A percentile compares a stretch with the other conserved stretches of the same genome.
Evolutionary conservation across 495 filamentous ascomycete species (phyloP).

Genomic region (Xylaria flabelliformis): DNA sequence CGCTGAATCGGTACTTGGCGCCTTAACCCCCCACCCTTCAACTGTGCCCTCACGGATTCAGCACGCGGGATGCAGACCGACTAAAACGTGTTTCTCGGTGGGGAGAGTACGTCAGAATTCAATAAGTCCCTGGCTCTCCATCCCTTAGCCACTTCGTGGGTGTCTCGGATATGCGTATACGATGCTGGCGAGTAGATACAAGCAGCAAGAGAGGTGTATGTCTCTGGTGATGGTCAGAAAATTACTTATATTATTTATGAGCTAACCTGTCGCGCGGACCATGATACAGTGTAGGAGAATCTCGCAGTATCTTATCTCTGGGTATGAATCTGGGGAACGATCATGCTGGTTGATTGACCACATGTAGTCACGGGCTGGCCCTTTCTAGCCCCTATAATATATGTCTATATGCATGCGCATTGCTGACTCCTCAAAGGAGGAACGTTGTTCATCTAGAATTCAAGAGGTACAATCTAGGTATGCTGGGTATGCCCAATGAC

Average conservation of each 20-base stretch:
- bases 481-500: neutral
- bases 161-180: conserved; percentile 12
- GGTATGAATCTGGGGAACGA: conserved; percentile 2
- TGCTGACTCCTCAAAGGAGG: neutral
- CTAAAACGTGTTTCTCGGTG: conserved; percentile 15
- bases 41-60: neutral
- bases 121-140: neutral
- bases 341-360: conserved; percentile 2
- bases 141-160: neutral
- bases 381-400: neutral
- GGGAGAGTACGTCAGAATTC: conserved; percentile 12
- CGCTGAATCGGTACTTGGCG: neutral
- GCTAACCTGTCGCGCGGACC: neutral
- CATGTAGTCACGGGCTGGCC: neutral
- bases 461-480: neutral
- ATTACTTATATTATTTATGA: neutral
- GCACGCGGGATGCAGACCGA: conserved; percentile 7
- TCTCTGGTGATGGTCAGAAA: neutral
- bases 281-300: neutral
- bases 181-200: neutral
- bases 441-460: neutral
- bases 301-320: conserved; percentile 11
- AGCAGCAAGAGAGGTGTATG: neutral
- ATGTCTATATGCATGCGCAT: neutral
- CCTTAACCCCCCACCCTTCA: conserved; percentile 12